Evolutionary conservation across 2,329 filamentous ascomycete species (phyloP).

Genomic region (Phoma sp.): DNA sequence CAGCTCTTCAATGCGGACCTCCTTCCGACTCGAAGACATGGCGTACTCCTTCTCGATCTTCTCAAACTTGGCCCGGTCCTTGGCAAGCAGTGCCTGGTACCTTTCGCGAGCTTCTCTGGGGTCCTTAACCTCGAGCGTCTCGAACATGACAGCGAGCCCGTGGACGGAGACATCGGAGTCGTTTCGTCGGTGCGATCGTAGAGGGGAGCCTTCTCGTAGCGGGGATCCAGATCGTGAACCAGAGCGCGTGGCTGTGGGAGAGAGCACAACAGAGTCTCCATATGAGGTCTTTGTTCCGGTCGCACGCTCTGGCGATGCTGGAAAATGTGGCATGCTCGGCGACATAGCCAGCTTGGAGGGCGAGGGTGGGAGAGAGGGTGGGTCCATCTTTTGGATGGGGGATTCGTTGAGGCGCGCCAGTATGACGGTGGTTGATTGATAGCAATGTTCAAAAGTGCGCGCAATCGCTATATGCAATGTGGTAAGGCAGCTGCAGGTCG

Average conservation of each 20-base stretch:
- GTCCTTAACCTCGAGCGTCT: slow-evolving; percentile 66
- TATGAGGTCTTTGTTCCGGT: slow-evolving; percentile 54
- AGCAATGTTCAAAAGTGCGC: slow-evolving; percentile 5
- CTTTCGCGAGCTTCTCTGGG: slow-evolving; percentile 52
- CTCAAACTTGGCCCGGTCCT: slow-evolving; percentile 49
- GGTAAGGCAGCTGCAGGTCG: slow-evolving; percentile 12
- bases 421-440: slow-evolving; percentile 35
- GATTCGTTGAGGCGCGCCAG: slow-evolving; percentile 48
- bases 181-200: slow-evolving; percentile 41
- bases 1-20: slow-evolving; percentile 43
- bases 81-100: slow-evolving; percentile 52
- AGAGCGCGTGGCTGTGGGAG: slow-evolving; percentile 25
- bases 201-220: slow-evolving; percentile 49
- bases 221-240: slow-evolving; percentile 33
- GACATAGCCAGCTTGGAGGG: slow-evolving; percentile 61
- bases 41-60: slow-evolving; percentile 69
- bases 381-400: slow-evolving; percentile 40
- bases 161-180: slow-evolving; percentile 49
- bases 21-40: slow-evolving; percentile 55
- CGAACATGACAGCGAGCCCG: slow-evolving; percentile 71
- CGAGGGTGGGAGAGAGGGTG: slow-evolving; percentile 44
- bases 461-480: slow-evolving; percentile 15
- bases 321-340: slow-evolving; percentile 64
- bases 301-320: slow-evolving; percentile 68
- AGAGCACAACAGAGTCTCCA: slow-evolving; percentile 32